Conservation (phyloP, 805 yeast species). For the Candida easanensis region DNA sequence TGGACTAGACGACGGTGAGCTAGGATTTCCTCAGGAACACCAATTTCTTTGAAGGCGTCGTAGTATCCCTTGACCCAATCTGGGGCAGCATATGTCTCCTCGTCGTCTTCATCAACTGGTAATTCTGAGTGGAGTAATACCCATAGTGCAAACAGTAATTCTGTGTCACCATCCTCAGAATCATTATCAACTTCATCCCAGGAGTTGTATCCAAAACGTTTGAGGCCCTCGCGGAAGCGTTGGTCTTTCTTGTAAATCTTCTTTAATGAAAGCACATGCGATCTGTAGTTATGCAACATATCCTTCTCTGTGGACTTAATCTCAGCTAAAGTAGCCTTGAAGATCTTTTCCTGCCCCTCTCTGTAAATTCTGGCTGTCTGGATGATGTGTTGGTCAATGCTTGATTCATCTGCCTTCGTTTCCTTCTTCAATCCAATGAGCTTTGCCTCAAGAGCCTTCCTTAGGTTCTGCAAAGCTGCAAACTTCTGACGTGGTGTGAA, state of each 20-base stretch:
- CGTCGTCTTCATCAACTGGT: constrained; percentile 7
- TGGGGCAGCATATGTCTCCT: constrained; percentile 14
- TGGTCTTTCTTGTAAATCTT: constrained; percentile 50
- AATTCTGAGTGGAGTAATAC: constrained; percentile 11
- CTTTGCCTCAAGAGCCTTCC: constrained; percentile 54
- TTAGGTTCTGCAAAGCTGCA: constrained; percentile 54
- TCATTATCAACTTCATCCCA: constrained; percentile 40
- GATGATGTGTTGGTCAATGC: constrained; percentile 21
- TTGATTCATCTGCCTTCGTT: constrained; percentile 2
- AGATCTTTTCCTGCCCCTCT: constrained; percentile 46
- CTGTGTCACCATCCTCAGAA: constrained; percentile 40
- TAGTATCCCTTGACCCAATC: constrained; percentile 15
- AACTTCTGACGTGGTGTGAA: constrained; percentile 51
- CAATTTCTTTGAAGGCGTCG: neutral
- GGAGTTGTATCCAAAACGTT: constrained; percentile 44
- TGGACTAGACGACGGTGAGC: constrained; percentile 3
- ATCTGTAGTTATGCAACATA: constrained; percentile 41
- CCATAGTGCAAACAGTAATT: constrained; percentile 20
- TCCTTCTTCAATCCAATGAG: constrained; percentile 23
- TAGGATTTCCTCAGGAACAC: neutral
- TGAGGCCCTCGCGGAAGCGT: constrained; percentile 44
- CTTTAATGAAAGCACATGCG: constrained; percentile 45
- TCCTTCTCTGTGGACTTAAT: constrained; percentile 51
- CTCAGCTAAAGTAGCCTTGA: constrained; percentile 40
- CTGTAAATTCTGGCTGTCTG: constrained; percentile 43